Evolutionary conservation across 164 flowering plant genomes (phyloP).

Genomic region (Vitis rotundifolia): DNA sequence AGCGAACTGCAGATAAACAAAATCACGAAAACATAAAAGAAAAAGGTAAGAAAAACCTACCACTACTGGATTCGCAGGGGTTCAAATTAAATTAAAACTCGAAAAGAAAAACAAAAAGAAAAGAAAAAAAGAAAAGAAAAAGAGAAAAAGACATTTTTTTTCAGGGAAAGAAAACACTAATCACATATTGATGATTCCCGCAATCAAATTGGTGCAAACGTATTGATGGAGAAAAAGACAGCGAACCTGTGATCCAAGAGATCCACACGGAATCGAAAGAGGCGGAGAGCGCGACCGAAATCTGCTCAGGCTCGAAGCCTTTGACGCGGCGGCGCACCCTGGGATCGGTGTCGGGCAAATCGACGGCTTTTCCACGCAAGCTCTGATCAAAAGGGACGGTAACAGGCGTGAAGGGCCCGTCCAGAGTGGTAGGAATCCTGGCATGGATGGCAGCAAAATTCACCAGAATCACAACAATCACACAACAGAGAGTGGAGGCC

Average conservation of each 20-base stretch:
- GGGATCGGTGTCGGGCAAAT: conserved; percentile 72
- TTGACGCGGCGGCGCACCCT: conserved; percentile 48
- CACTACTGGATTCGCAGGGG: too few species aligned
- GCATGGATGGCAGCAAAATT: conserved; percentile 3
- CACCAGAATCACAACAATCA: too few species aligned
- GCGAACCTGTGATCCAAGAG: conserved; percentile 90
- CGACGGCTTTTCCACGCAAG: conserved; percentile 63
- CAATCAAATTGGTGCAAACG: not conserved
- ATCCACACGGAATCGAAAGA: conserved; percentile 77
- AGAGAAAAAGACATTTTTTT: too few species aligned
- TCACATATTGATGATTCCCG: too few species aligned
- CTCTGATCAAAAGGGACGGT: conserved; percentile 63
- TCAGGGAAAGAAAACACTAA: too few species aligned
- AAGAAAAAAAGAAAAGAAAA: too few species aligned
- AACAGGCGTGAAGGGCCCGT: conserved; percentile 75
- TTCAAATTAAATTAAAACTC: too few species aligned
- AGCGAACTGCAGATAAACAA: too few species aligned
- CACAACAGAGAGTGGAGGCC: too few species aligned
- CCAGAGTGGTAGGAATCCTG: conserved; percentile 62
- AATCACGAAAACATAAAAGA: too few species aligned
- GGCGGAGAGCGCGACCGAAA: conserved; percentile 71
- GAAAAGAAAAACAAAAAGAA: too few species aligned
- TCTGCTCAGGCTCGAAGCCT: conserved; percentile 81
- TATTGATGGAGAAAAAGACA: not conserved
- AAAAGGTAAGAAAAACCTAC: too few species aligned